These are phyloP conservation scores for Amylostereum areolatum DNA, from an alignment of 1,284 basidiomycete genomes.

Conservation along the genomic window DNA sequence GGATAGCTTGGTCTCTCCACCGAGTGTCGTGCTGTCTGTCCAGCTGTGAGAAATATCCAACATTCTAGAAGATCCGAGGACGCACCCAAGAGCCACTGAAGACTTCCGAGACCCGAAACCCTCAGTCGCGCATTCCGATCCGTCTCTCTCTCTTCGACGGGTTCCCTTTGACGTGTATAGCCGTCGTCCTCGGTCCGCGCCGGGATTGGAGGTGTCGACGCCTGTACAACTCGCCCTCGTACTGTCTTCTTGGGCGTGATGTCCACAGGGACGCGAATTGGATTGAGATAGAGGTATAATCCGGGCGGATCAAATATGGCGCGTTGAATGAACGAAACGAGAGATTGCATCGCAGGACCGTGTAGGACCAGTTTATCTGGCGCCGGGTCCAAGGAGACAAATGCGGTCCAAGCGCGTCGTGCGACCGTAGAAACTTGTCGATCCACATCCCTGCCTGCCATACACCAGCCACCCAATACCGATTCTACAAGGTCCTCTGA, in stretches of 20 bases:
- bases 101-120: slow-evolving; percentile 65
- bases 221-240: slow-evolving; percentile 25
- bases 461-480: slow-evolving; percentile 77
- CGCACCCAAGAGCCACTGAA: slow-evolving; percentile 60
- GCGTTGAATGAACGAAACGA: slow-evolving; percentile 47
- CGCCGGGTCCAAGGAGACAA: slow-evolving; percentile 22
- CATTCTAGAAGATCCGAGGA: neutral
- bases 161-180: slow-evolving; percentile 27
- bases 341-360: slow-evolving; percentile 20
- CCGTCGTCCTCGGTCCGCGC: slow-evolving; percentile 23
- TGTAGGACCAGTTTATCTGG: slow-evolving; percentile 32
- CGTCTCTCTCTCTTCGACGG: slow-evolving; percentile 53
- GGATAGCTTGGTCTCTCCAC: slow-evolving; percentile 17
- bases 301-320: slow-evolving; percentile 63
- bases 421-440: slow-evolving; percentile 51
- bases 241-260: slow-evolving; percentile 20
- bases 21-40: slow-evolving; percentile 6
- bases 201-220: slow-evolving; percentile 18
- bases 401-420: slow-evolving; percentile 47
- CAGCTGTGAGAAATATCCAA: neutral
- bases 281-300: slow-evolving; percentile 66
- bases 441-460: slow-evolving; percentile 72
- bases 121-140: slow-evolving; percentile 71
- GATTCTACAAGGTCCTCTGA: slow-evolving; percentile 55
- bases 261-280: slow-evolving; percentile 38